These are phyloP conservation scores for Capsella rubella DNA, from an alignment of 441 rosid genomes.

Conservation along the genomic window DNA sequence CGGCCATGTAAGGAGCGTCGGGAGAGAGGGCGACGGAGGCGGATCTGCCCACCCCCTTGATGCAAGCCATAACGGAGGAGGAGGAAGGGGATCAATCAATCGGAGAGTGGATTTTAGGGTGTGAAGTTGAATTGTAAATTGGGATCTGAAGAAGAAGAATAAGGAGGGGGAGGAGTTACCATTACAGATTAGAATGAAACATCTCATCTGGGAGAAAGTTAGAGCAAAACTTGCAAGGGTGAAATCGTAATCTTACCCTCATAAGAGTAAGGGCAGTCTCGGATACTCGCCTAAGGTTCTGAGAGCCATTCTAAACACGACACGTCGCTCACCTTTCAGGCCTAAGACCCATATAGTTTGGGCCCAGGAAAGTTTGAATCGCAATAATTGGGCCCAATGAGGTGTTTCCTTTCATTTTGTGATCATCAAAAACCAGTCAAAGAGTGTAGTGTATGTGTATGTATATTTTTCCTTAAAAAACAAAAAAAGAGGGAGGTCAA, in stretches of 20 bases:
- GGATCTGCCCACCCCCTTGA: constrained; percentile 89
- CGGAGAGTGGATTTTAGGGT: constrained; percentile 27
- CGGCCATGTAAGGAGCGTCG: constrained; percentile 95
- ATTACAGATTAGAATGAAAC: neutral
- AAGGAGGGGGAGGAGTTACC: constrained; percentile 10
- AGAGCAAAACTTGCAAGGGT: neutral
- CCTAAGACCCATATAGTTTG: constrained; percentile 8
- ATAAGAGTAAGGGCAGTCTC: constrained; percentile 6
- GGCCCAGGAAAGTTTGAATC: neutral
- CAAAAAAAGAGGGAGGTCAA: neutral
- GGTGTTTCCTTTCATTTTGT: neutral
- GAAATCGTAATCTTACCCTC: neutral
- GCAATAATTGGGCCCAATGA: neutral
- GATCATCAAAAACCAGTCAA: too few relatives aligned
- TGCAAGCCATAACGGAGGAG: constrained; percentile 69
- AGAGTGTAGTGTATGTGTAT: too few relatives aligned
- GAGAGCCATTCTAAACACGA: constrained; percentile 28
- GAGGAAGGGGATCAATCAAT: neutral
- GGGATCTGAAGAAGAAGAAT: constrained; percentile 26
- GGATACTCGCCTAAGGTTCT: constrained; percentile 26
- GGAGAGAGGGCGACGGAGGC: constrained; percentile 95
- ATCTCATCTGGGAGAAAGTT: neutral
- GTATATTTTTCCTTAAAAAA: neutral
- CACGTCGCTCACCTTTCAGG: constrained; percentile 31
- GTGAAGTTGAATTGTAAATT: constrained; percentile 14